Evolutionary conservation across 495 filamentous ascomycete genomes (phyloP).

Genomic region (Podospora appendiculata): DNA sequence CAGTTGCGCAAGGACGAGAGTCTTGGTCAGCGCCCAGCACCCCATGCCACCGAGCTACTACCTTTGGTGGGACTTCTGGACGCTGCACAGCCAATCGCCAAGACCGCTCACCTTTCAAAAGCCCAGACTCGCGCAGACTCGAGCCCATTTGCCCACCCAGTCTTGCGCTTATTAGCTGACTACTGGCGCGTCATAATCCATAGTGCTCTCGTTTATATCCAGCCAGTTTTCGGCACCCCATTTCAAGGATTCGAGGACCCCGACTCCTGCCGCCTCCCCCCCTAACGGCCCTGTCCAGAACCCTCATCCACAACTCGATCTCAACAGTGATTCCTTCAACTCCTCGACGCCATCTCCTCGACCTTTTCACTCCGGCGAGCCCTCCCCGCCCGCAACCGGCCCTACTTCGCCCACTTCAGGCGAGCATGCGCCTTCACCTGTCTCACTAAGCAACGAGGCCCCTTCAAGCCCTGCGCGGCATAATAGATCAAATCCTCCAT

Average conservation of each 20-base stretch:
- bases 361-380: constrained; percentile 11
- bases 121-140: no score
- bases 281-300: constrained; percentile 10
- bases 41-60: not conserved
- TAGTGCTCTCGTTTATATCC: constrained; percentile 55
- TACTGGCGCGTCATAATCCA: constrained; percentile 13
- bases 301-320: constrained; percentile 22
- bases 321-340: constrained; percentile 10
- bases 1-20: not conserved
- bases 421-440: constrained; percentile 27
- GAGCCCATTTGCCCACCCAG: not conserved
- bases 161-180: constrained; percentile 19
- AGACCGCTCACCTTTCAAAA: not conserved
- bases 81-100: not conserved
- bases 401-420: constrained; percentile 20
- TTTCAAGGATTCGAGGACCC: constrained; percentile 28
- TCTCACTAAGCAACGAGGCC: constrained; percentile 12
- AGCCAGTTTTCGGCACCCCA: constrained; percentile 38
- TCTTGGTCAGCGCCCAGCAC: not conserved
- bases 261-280: constrained; percentile 29
- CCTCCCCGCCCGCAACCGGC: constrained; percentile 17
- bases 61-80: not conserved
- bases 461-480: constrained; percentile 14
- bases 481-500: constrained; percentile 37
- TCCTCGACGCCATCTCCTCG: constrained; percentile 9